phyloP scores from a whole-genome alignment of 192 early-diverging fungal species.

The Podila epigama region DNA sequence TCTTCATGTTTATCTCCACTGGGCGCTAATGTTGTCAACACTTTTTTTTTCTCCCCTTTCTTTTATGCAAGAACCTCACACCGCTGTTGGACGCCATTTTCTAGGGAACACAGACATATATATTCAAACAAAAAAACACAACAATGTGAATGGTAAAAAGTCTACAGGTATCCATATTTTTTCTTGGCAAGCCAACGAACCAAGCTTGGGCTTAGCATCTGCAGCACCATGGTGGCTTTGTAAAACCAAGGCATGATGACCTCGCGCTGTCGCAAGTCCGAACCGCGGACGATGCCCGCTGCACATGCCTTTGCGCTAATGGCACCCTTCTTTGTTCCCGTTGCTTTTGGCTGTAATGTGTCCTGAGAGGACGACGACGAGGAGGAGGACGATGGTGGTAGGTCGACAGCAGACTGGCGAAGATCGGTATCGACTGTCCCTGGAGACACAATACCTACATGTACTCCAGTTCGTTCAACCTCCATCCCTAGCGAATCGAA shows the following conservation, averaged over 20 bases:
- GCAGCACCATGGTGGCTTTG: constrained; percentile 52
- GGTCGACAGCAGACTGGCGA: constrained; percentile 70
- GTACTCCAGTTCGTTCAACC: constrained; percentile 62
- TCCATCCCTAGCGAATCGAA: constrained; percentile 86
- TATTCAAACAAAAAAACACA: too few species aligned
- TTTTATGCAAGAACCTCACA: too few species aligned
- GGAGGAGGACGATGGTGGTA: background rate
- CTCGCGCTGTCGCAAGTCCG: constrained; percentile 58
- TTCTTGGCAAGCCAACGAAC: constrained; percentile 72
- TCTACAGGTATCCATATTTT: constrained; percentile 69
- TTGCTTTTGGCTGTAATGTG: background rate
- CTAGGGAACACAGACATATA: too few species aligned
- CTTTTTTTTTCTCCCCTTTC: too few species aligned
- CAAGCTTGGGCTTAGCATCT: constrained; percentile 62
- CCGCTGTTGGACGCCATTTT: too few species aligned
- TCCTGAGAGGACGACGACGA: background rate
- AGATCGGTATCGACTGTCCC: constrained; percentile 81
- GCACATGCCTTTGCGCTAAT: constrained; percentile 68
- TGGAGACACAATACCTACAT: constrained; percentile 73
- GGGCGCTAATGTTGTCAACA: too few species aligned
- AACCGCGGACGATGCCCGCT: constrained; percentile 65
- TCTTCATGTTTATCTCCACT: too few species aligned
- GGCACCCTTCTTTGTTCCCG: constrained; percentile 65
- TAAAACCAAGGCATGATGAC: constrained; percentile 74
- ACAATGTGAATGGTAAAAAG: too few species aligned